phyloP scores from a whole-genome alignment of 2,329 filamentous ascomycete genomes.

The Endocalyx cinctus region DNA sequence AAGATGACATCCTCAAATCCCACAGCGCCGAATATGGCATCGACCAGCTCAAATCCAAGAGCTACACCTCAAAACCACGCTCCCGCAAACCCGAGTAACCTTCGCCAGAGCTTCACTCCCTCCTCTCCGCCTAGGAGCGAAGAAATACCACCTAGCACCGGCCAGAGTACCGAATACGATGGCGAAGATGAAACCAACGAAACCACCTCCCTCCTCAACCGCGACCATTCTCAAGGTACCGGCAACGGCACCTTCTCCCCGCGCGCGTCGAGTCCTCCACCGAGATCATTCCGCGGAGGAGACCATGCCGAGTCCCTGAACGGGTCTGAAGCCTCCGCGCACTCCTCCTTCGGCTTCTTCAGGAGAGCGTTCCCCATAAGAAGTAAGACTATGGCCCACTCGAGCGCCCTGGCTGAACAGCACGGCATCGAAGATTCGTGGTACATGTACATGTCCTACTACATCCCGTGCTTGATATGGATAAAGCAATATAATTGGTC shows the following conservation, averaged over 20 bases:
- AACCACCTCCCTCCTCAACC: slow-evolving; percentile 48
- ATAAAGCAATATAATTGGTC: slow-evolving; percentile 78
- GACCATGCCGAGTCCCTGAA: slow-evolving; percentile 24
- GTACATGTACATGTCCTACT: slow-evolving; percentile 88
- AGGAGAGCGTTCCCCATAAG: slow-evolving; percentile 45
- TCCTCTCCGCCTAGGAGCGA: slow-evolving; percentile 18
- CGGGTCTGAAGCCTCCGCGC: slow-evolving; percentile 30
- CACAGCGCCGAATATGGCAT: too few relatives aligned
- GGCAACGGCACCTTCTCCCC: slow-evolving; percentile 79
- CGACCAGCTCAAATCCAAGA: too few relatives aligned
- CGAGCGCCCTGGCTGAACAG: slow-evolving; percentile 64
- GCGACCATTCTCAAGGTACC: too few relatives aligned
- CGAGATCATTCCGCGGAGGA: slow-evolving; percentile 24
- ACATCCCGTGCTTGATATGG: slow-evolving; percentile 89
- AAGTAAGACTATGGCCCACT: slow-evolving; percentile 67
- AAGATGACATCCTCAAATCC: too few relatives aligned
- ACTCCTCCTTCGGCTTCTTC: slow-evolving; percentile 33
- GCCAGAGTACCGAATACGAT: slow-evolving; percentile 10
- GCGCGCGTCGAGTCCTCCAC: slow-evolving; percentile 47
- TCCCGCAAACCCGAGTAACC: slow-evolving; percentile 24
- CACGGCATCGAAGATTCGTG: slow-evolving; percentile 71
- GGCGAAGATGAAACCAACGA: slow-evolving; percentile 34
- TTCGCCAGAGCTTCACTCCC: slow-evolving; percentile 25
- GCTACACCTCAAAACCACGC: slow-evolving; percentile 21
- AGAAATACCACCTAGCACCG: slow-evolving; percentile 4